These are phyloP conservation scores for Crithidia brevicula DNA, from an alignment of 208 protist genomes.

Conservation along the genomic window DNA sequence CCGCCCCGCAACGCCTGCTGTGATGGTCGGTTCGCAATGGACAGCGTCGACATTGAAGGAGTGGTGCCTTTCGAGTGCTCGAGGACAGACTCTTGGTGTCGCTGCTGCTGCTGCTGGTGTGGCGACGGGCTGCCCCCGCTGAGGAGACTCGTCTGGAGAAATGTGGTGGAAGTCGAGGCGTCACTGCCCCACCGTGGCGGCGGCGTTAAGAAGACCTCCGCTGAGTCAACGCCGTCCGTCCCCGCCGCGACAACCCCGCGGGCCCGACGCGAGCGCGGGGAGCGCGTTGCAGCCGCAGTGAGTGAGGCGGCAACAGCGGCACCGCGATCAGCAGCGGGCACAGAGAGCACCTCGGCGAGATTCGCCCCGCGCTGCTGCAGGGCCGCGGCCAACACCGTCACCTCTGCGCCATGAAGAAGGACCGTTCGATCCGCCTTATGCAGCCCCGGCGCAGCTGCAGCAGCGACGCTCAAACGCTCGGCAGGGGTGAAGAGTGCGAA, in stretches of 20 bases:
- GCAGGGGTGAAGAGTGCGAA: constrained; percentile 1
- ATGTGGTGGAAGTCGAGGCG: background rate
- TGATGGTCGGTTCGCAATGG: background rate
- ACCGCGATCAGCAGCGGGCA: background rate
- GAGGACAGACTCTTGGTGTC: background rate
- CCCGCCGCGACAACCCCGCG: background rate
- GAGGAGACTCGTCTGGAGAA: constrained; percentile 9
- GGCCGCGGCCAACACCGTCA: constrained; percentile 18
- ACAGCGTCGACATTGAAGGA: background rate
- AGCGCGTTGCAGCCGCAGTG: too few species aligned
- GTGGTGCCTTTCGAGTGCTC: background rate
- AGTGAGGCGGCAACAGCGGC: background rate
- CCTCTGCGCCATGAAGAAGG: constrained; percentile 14
- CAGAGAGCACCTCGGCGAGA: constrained; percentile 1
- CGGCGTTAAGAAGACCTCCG: constrained; percentile 10
- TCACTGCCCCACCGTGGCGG: constrained; percentile 14
- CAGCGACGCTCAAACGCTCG: background rate
- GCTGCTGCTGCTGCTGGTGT: background rate
- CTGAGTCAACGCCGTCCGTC: background rate
- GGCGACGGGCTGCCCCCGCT: constrained; percentile 2
- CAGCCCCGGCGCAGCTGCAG: background rate
- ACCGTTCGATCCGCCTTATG: background rate
- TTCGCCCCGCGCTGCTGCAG: constrained; percentile 14
- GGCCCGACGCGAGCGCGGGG: too few species aligned
- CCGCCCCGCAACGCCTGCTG: too few species aligned